phyloP scores from a whole-genome alignment of 345 rosid species.

The Eucalyptus polyanthemos region DNA sequence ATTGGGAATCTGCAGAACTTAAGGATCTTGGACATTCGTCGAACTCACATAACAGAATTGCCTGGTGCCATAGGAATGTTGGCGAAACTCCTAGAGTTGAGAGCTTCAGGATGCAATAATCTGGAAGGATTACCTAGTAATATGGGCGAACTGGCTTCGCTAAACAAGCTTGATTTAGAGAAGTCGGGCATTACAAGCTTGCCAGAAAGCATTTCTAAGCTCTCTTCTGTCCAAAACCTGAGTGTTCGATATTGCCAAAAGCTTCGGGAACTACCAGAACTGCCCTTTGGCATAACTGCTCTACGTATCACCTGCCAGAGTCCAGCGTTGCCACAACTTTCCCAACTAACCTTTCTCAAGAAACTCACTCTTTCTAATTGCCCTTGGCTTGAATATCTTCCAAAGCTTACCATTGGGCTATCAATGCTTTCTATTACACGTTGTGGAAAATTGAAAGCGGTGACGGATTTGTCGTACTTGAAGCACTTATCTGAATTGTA shows the following conservation, averaged over 20 bases:
- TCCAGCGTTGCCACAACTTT: background rate
- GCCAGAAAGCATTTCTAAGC: background rate
- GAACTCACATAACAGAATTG: background rate
- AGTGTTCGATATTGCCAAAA: background rate
- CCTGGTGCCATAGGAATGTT: background rate
- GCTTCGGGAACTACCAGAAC: background rate
- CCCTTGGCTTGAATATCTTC: background rate
- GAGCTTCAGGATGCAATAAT: background rate
- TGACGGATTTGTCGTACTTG: background rate
- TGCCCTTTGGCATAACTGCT: background rate
- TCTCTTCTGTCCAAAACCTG: background rate
- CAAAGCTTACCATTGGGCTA: background rate
- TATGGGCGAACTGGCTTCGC: background rate
- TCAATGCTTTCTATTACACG: background rate
- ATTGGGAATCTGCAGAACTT: background rate
- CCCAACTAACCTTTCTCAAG: background rate
- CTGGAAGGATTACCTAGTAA: background rate
- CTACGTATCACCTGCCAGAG: background rate
- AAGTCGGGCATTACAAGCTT: background rate
- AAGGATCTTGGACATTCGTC: background rate
- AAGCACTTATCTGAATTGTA: background rate
- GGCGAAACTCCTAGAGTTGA: background rate
- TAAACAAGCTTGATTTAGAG: background rate
- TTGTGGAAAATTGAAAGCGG: background rate
- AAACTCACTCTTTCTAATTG: background rate